Base-by-base conservation (phyloP, 805 yeast genomes). In the Candida succiphila region DNA sequence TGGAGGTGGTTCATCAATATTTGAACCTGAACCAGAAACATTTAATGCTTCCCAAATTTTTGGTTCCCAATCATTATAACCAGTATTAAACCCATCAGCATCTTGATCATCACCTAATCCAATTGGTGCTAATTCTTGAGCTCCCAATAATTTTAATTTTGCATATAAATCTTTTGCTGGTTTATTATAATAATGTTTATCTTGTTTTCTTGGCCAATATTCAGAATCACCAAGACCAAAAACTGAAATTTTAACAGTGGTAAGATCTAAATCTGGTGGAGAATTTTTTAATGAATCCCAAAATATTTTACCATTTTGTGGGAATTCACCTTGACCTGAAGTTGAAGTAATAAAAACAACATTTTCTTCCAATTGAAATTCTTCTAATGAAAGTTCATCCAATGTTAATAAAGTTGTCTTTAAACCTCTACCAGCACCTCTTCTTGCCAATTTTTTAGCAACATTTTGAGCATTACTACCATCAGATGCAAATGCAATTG, bases 161-260 rank as follows among this genome's bases (percentile, higher is more conserved):
- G 71, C 72, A 52, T 60, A 65, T 42, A 89, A 61, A 55, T 87
- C 96, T 43, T 69, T 69, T 15, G 80, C 73, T 13, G 97, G 97
- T 56, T 87, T 88, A 66, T 89, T 89, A 63, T 86, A 89, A 63
- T 84, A 89, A 56, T 83, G 89, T 46, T 78, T 77, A 61, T 89
- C 97, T 59, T 89, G 95, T 57, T 85, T 84, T 62, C 97, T 75
- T 47, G 97, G 97, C 97, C 97, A 89, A 65, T 89, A 87, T 51
- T 74, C 74, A 31, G 84, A 74, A 56, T 81, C 92, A 50, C 92
- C 92, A 51, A 81, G 65, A 48, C 87, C 89, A 46, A 82, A 82
- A 19, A 75, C 80, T 9, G 84, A 69, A 40, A 62, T 67, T 41
- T 67, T 71, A 35, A 75, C 64, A 27, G 64, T 49, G 5, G 78